A percentile compares a stretch with the other conserved stretches of the same genome.
Evolutionary conservation across 1,284 basidiomycete genomes (phyloP).

Genomic region (Ganoderma multipileum): DNA sequence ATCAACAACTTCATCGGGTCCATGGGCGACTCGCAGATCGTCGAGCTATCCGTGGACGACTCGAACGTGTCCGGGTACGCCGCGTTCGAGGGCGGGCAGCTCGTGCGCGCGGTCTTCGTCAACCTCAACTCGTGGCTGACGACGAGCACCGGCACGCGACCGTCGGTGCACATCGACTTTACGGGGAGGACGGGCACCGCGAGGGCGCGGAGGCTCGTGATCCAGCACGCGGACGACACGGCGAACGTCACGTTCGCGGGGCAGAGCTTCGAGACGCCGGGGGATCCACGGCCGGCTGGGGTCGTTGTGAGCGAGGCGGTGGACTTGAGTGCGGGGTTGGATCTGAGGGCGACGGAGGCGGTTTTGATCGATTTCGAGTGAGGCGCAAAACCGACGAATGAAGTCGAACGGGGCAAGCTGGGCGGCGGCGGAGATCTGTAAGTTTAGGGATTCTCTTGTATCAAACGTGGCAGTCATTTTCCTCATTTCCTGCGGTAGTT

Average conservation of each 20-base stretch:
- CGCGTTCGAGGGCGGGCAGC: conserved; percentile 55
- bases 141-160: conserved; percentile 41
- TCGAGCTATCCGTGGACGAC: conserved; percentile 62
- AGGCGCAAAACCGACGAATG: neutral
- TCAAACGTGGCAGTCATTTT: neutral
- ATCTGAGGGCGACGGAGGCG: conserved; percentile 65
- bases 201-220: conserved; percentile 28
- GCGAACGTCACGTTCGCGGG: conserved; percentile 67
- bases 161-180: conserved; percentile 53
- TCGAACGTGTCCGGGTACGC: conserved; percentile 66
- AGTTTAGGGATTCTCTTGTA: neutral
- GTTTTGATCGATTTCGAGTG: conserved; percentile 43
- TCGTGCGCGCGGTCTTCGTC: conserved; percentile 62
- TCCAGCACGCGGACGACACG: conserved; percentile 62
- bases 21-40: conserved; percentile 46
- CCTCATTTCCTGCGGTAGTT: neutral
- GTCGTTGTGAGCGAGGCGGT: conserved; percentile 43
- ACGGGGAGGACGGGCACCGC: conserved; percentile 10
- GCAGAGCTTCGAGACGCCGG: conserved; percentile 64
- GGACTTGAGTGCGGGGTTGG: conserved; percentile 50
- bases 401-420: no score
- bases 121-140: conserved; percentile 60
- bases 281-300: conserved; percentile 54
- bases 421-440: neutral
- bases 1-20: conserved; percentile 51